These are phyloP conservation scores for Yarrowia sp. DNA, from an alignment of 805 yeast species.

Conservation along the genomic window DNA sequence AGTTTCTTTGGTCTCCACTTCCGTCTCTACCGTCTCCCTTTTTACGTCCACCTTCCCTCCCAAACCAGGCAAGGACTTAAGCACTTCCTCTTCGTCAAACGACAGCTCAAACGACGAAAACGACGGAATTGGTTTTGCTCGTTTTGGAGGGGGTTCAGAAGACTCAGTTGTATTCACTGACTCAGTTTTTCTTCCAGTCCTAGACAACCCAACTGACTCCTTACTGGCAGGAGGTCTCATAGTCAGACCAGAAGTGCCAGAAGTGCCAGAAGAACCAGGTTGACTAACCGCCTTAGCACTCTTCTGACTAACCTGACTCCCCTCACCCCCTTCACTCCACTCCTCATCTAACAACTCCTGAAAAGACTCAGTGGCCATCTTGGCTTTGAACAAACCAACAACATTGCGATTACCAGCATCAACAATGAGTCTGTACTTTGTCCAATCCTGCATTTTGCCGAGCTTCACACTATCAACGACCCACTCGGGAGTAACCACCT, in stretches of 20 bases:
- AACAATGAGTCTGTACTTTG: slow-evolving; percentile 43
- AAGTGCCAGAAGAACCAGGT: neutral
- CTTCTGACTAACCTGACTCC: too few species aligned
- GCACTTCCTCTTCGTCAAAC: slow-evolving; percentile 3
- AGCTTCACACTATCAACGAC: slow-evolving; percentile 57
- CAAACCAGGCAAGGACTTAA: neutral
- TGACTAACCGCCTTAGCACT: too few species aligned
- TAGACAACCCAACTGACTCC: neutral
- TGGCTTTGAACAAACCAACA: neutral
- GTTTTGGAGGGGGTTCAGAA: neutral
- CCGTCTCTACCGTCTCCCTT: neutral
- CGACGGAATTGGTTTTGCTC: neutral
- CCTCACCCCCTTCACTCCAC: neutral
- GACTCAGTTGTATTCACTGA: too few species aligned
- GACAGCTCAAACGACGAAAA: slow-evolving; percentile 11
- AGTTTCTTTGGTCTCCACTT: neutral
- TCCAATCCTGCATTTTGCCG: slow-evolving; percentile 61
- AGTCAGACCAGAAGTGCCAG: too few species aligned
- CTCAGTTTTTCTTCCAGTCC: too few species aligned
- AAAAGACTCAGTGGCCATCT: neutral
- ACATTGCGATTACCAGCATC: neutral
- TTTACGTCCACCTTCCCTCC: neutral
- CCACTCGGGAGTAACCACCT: slow-evolving; percentile 84
- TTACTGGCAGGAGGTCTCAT: neutral
- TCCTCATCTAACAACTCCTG: slow-evolving; percentile 8